phyloP scores from a whole-genome alignment of 306 rosid genomes.

The Acacia acuminata region DNA sequence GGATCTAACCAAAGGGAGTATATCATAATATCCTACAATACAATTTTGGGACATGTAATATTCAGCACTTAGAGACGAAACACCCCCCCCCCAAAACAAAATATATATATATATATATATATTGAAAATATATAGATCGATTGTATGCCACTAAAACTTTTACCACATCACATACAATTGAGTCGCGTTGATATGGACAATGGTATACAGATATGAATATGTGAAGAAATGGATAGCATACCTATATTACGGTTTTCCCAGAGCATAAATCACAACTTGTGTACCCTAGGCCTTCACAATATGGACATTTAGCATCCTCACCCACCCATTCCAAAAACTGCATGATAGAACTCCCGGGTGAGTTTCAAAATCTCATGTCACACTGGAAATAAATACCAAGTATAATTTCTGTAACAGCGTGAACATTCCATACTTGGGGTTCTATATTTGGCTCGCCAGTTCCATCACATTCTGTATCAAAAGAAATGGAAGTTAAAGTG shows the following conservation, averaged over 20 bases:
- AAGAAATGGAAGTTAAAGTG: conserved; percentile 37
- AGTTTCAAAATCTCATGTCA: conserved; percentile 20
- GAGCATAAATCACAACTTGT: conserved; percentile 64
- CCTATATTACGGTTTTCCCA: conserved; percentile 52
- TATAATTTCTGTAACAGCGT: conserved; percentile 1
- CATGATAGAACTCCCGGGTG: conserved; percentile 29
- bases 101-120: too few species aligned
- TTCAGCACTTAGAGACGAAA: background rate
- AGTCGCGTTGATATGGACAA: conserved; percentile 18
- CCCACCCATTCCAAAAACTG: conserved; percentile 96
- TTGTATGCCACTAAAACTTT: background rate
- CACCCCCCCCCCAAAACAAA: too few species aligned
- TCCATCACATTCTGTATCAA: conserved; percentile 86
- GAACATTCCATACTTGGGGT: conserved; percentile 66
- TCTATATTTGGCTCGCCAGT: conserved; percentile 87
- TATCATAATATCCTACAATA: too few species aligned
- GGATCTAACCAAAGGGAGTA: too few species aligned
- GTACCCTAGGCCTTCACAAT: conserved; percentile 84
- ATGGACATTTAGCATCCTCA: conserved; percentile 76
- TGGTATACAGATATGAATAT: conserved; percentile 13
- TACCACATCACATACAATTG: background rate
- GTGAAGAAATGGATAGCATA: conserved; percentile 27
- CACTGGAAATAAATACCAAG: background rate
- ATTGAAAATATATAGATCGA: too few species aligned
- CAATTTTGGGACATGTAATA: too few species aligned